These are phyloP conservation scores for Cercospora sp. DNA, from an alignment of 2,329 filamentous ascomycete genomes.

Conservation along the genomic window DNA sequence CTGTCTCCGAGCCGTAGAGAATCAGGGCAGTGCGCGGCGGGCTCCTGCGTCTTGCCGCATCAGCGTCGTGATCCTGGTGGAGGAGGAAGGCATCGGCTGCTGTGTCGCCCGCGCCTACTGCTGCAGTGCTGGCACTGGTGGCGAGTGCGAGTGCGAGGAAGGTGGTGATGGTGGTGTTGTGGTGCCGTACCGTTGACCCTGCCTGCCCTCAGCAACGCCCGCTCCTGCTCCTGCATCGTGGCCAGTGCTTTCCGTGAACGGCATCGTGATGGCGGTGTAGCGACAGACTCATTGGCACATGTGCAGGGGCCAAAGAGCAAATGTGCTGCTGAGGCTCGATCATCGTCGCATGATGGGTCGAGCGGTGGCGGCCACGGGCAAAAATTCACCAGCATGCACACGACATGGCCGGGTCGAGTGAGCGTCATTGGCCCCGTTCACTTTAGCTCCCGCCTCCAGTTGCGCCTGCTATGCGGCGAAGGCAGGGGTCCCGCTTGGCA, in stretches of 20 bases:
- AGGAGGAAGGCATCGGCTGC: slow-evolving; percentile 3
- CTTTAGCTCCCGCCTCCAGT: slow-evolving; percentile 10
- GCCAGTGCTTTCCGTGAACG: slow-evolving; percentile 30
- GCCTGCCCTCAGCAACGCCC: slow-evolving; percentile 13
- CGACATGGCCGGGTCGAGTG: slow-evolving; percentile 1
- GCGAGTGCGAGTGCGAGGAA: neutral
- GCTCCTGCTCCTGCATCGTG: slow-evolving; percentile 17
- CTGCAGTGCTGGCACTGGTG: neutral
- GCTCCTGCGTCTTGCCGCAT: neutral
- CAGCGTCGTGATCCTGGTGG: neutral
- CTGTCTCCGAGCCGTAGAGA: slow-evolving; percentile 92
- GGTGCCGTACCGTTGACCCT: slow-evolving; percentile 14
- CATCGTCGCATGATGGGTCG: slow-evolving; percentile 3
- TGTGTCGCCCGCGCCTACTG: neutral
- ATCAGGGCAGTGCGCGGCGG: slow-evolving; percentile 60
- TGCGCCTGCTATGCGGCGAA: slow-evolving; percentile 5
- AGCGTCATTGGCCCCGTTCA: slow-evolving; percentile 2
- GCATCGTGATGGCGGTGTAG: neutral
- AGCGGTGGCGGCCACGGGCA: slow-evolving; percentile 2
- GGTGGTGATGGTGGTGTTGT: neutral
- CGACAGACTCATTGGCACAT: slow-evolving; percentile 6
- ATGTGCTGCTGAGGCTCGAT: neutral
- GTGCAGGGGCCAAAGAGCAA: neutral
- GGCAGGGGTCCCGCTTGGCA: slow-evolving; percentile 4
- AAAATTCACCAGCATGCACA: slow-evolving; percentile 4